Evolutionary conservation across 805 yeast genomes (phyloP), one percentile per base, ranked within the genome.

Genomic region (Kuraishia floccosa): DNA sequence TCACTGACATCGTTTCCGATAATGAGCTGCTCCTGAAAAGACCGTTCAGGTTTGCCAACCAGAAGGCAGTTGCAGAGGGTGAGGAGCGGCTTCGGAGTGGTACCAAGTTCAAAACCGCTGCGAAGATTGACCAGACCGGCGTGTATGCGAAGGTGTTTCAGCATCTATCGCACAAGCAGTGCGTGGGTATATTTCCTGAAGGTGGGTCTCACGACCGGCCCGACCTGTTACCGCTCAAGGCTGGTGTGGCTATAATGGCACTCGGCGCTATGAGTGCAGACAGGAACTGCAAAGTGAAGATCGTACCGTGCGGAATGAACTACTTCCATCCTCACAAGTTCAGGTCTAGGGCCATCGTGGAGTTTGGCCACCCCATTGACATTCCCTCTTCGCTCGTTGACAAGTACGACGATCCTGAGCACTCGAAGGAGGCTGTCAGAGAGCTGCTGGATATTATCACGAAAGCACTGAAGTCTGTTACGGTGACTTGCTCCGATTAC

Each of bases 201-300:
- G 98, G 98, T 36, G 98, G 98, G 1, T 85, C 96, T 9, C 98
- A 89, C 47, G 98, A 89, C 52, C 67, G 98, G 41, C 76, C 97
- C 0, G 93, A 85, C 39, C 56, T 89, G 42, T 64, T 89, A 30
- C 98, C 98, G 0, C 61, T 89, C 42, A 89, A 91, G 50, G 96
- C 97, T 1, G 98, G 98, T 39, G 96, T 91, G 6, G 96, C 96
- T 3, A 81, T 89, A 34, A 91, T 89, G 97, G 98, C 97, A 0
- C 63, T 91, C 19, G 98, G 97, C 6, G 91, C 97, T 7, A 72
- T 87, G 74, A 81, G 76, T 16, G 65, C 72, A 36, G 70, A 82
- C 43, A 85, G 91, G 0, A 68, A 70, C 27, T 74, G 81, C 36
- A 76, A 77, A 34, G 89, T 89, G 4, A 76, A 77, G 43, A 84